These are phyloP conservation scores for Carpinus viminea DNA, from an alignment of 306 rosid genomes.

Conservation along the genomic window DNA sequence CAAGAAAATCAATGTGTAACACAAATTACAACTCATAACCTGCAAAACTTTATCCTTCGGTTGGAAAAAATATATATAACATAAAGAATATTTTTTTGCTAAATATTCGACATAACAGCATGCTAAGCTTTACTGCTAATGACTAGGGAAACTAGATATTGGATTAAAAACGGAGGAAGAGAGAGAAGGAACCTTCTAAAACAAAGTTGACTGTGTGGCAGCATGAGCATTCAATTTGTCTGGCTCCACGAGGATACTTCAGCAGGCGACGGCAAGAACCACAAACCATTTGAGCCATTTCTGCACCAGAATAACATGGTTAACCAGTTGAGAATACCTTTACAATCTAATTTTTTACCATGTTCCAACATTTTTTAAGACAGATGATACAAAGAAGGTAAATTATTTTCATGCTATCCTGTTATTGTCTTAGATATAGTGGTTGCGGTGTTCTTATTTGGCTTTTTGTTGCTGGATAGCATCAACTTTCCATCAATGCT, in stretches of 20 bases:
- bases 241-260: slow-evolving; percentile 67
- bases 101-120: too few species aligned
- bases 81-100: neutral
- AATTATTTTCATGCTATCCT: slow-evolving; percentile 15
- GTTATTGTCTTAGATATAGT: slow-evolving; percentile 9
- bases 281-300: slow-evolving; percentile 85
- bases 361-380: slow-evolving; percentile 61
- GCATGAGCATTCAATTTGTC: slow-evolving; percentile 75
- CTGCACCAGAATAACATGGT: slow-evolving; percentile 38
- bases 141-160: neutral
- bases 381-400: slow-evolving; percentile 79
- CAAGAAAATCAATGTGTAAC: neutral
- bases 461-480: neutral
- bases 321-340: slow-evolving; percentile 20
- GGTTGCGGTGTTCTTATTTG: slow-evolving; percentile 4
- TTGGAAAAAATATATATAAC: neutral
- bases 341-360: slow-evolving; percentile 25
- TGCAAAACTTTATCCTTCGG: neutral
- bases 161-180: slow-evolving; percentile 3
- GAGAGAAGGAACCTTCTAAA: slow-evolving; percentile 57
- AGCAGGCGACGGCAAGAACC: slow-evolving; percentile 87
- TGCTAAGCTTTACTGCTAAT: neutral
- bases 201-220: slow-evolving; percentile 80
- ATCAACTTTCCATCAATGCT: neutral
- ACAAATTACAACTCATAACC: neutral